These are phyloP conservation scores for Clonostachys byssicola DNA, from an alignment of 2,329 filamentous ascomycete species.

Conservation along the genomic window DNA sequence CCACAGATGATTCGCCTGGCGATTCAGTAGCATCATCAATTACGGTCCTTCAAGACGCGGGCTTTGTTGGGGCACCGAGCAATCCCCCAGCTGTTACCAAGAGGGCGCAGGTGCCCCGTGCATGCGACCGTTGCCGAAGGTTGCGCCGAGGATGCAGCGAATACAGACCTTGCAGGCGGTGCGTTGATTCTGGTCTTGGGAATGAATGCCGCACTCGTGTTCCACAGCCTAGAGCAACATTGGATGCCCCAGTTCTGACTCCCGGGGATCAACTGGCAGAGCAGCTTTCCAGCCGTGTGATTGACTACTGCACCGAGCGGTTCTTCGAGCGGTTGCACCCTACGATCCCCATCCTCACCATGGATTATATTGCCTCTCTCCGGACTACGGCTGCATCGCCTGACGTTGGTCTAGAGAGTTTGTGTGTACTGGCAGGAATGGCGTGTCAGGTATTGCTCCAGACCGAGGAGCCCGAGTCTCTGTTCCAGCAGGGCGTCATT, in stretches of 20 bases:
- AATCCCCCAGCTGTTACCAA: conserved; percentile 12
- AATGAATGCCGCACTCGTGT: conserved; percentile 14
- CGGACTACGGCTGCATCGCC: conserved; percentile 11
- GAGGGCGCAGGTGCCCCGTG: conserved; percentile 34
- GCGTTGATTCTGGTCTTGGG: conserved; percentile 33
- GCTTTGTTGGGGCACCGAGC: no score
- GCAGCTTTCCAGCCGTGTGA: conserved; percentile 21
- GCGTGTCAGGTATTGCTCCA: conserved; percentile 35
- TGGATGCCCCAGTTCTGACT: not conserved
- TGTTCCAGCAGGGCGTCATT: conserved; percentile 22
- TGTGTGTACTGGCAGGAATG: conserved; percentile 29
- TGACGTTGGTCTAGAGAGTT: conserved; percentile 22
- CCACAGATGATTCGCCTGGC: no score
- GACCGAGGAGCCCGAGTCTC: conserved; percentile 26
- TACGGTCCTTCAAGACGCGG: no score
- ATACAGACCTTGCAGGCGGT: conserved; percentile 35
- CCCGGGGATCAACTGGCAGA: conserved; percentile 9
- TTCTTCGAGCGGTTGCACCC: conserved; percentile 33
- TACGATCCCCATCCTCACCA: conserved; percentile 36
- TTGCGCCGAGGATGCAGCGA: conserved; percentile 39
- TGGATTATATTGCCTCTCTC: conserved; percentile 25
- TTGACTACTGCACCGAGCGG: conserved; percentile 30
- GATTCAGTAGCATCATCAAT: no score
- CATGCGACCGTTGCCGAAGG: conserved; percentile 35
- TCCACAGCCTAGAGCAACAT: not conserved